Base-by-base conservation (phyloP, 1,284 basidiomycete species). In the Sporisorium sorghi region DNA sequence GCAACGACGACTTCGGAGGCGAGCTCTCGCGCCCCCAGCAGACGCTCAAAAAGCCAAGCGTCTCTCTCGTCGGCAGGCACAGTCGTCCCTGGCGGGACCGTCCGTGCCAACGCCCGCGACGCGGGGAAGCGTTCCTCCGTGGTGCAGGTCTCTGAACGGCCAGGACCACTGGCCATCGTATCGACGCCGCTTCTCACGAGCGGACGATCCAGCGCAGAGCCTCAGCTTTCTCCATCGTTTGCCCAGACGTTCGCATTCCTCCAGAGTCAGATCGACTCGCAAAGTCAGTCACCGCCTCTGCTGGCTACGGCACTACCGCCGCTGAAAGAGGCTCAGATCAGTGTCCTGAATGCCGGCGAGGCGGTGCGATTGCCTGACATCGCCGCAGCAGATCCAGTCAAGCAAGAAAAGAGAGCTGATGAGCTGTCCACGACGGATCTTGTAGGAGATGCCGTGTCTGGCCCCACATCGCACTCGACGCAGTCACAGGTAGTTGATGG, bases 181-280 rank as follows among this genome's bases (percentile, higher is more conserved):
- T 19, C 52, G 17, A 56, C 40, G 32, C 39, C 59, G 24, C 21
- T 63, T 24, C 24, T 47, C 26, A 40, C 32, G 5, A 49, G 52
- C 42, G 46, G 39, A n/a, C n/a, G 23, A 8, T 19, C 49, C 23
- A 48, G 60, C 47, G 26, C 33, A n/a, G 67, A 63, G 37, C 24
- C 67, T 30, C 60, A 58, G 52, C 40, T 70, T 24, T 70, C 67
- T 32, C 67, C 67, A 3, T 59, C 67, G 2, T 70, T 70, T 40
- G 60, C 67, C 7, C 60, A 50, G 24, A 63, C 56, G 0, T 70
- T 70, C n/a, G 60, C 67, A 7, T 70, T 70, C 32, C 67, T 70
- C 48, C 59, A 70, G 53, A 59, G 67, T 37, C 58, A 68, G 21
- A 68, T 68, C n/a, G 59, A 68, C 26, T 56, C 63, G 3, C 28